Conservation (phyloP, 2,329 filamentous ascomycete species). For the Knufia petricola region DNA sequence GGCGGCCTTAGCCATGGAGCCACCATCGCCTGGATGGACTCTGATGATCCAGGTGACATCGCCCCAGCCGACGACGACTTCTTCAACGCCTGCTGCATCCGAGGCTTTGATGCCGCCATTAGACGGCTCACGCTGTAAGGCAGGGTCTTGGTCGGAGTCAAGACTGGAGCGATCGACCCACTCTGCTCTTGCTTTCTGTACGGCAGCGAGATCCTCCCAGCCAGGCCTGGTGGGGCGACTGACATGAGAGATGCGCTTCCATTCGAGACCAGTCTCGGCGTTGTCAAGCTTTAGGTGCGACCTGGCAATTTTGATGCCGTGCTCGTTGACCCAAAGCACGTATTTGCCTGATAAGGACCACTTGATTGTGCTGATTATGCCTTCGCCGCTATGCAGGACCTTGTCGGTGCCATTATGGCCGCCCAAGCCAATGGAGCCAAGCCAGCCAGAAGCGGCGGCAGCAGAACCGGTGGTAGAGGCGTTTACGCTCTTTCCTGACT, state of each 20-base stretch:
- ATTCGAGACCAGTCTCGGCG: slow-evolving; percentile 69
- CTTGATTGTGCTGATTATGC: slow-evolving; percentile 80
- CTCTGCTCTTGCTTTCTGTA: slow-evolving; percentile 86
- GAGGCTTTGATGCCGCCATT: slow-evolving; percentile 34
- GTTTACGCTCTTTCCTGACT: slow-evolving; percentile 65
- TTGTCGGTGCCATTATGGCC: slow-evolving; percentile 72
- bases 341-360: slow-evolving; percentile 92
- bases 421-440: slow-evolving; percentile 76
- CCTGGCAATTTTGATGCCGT: slow-evolving; percentile 96
- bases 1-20: slow-evolving; percentile 46
- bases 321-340: slow-evolving; percentile 90
- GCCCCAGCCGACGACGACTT: slow-evolving; percentile 88
- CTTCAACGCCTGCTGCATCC: slow-evolving; percentile 48
- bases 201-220: slow-evolving; percentile 93
- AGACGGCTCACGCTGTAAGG: slow-evolving; percentile 28
- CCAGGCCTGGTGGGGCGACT: slow-evolving; percentile 75
- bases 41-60: slow-evolving; percentile 93
- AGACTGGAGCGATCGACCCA: slow-evolving; percentile 83
- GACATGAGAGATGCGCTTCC: slow-evolving; percentile 89
- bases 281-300: slow-evolving; percentile 72
- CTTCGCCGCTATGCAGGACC: slow-evolving; percentile 83
- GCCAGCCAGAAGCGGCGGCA: slow-evolving; percentile 78
- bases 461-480: slow-evolving; percentile 82
- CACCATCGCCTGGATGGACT: slow-evolving; percentile 65
- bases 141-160: slow-evolving; percentile 56